Evolutionary conservation across 257 asterid genomes (phyloP).

Genomic region (Handroanthus guayacan): DNA sequence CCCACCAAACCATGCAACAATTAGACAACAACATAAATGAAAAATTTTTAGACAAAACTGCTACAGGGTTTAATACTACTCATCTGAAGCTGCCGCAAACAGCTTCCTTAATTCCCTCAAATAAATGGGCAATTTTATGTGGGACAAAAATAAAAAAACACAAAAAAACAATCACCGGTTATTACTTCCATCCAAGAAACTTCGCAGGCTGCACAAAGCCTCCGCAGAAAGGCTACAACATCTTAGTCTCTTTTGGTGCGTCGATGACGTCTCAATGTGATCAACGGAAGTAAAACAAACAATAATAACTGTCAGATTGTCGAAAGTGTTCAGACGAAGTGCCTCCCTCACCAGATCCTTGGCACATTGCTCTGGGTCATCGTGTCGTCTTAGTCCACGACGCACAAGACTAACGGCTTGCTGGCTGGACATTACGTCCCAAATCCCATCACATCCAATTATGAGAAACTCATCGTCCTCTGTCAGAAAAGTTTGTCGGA

Average conservation of each 20-base stretch:
- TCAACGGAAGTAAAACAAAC: constrained; percentile 65
- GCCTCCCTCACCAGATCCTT: constrained; percentile 89
- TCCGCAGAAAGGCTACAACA: constrained; percentile 78
- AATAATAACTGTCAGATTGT: constrained; percentile 74
- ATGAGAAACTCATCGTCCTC: constrained; percentile 87
- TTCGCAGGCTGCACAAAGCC: constrained; percentile 68
- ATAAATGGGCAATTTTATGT: constrained; percentile 24
- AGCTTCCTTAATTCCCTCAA: constrained; percentile 38
- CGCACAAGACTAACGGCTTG: constrained; percentile 80
- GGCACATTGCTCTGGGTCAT: constrained; percentile 87
- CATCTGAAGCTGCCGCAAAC: constrained; percentile 39
- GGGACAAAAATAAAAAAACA: not conserved
- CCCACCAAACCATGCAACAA: constrained; percentile 36
- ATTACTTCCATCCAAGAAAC: constrained; percentile 59
- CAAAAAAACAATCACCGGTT: constrained; percentile 33
- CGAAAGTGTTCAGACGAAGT: constrained; percentile 69
- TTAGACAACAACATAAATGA: constrained; percentile 9
- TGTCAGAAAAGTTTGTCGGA: constrained; percentile 55
- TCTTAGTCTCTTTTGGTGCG: constrained; percentile 50
- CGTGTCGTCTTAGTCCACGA: constrained; percentile 69
- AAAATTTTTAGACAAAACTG: constrained; percentile 18
- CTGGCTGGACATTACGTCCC: constrained; percentile 89
- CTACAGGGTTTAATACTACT: constrained; percentile 27
- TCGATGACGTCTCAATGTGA: constrained; percentile 45
- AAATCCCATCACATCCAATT: constrained; percentile 87